Evolutionary conservation across 768 basidiomycete species (phyloP), one percentile per base, ranked within the genome.

Genomic region (Leccinum disarticulatum): DNA sequence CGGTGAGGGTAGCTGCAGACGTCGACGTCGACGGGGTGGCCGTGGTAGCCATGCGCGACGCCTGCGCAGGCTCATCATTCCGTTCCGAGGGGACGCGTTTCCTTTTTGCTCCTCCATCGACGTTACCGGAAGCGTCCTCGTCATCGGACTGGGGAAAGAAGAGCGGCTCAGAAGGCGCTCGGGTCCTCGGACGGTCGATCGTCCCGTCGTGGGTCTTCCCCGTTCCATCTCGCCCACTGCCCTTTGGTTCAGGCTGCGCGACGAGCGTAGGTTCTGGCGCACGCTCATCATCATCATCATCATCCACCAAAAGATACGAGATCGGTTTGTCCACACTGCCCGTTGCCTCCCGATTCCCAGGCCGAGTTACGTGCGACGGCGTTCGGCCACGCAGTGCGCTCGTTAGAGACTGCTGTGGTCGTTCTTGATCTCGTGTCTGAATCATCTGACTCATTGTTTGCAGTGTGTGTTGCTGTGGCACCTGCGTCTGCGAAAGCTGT

Each of bases 71-170:
- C 31, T 41, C 49, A 6, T 4, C 22, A 5, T 50, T 27, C 50
- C 10, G 61, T 8, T 27, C 54, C 17, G 38, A 27, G 19, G 11
- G 27, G 3, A 6, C 11, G 17, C 6, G 28, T 43, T 52, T 41
- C 30, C 35, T 56, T 3, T 54, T 10, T 41, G 60, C 58, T 15
- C 50, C 58, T 11, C 59, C 59, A 4, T 56, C 59, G 2, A 43
- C 49, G 6, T 28, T 54, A 10, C 11, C 19, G 5, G 25, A 3
- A 1, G 41, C 10, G 6, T 35, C 49, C 14, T 61, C 60, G 6
- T 64, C 66, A 13, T 70, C 68, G 8, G 72, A 62, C 6, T 63
- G 67, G 22, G 67, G 73, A 13, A 73, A 62, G 27, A 66, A 73
- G 51, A 74, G 63, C 0, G 73, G 66, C 30, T 65, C 70, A n/a